These are phyloP conservation scores for Camellia lanceoleosa DNA, from an alignment of 148 eudicot genomes.

Conservation along the genomic window DNA sequence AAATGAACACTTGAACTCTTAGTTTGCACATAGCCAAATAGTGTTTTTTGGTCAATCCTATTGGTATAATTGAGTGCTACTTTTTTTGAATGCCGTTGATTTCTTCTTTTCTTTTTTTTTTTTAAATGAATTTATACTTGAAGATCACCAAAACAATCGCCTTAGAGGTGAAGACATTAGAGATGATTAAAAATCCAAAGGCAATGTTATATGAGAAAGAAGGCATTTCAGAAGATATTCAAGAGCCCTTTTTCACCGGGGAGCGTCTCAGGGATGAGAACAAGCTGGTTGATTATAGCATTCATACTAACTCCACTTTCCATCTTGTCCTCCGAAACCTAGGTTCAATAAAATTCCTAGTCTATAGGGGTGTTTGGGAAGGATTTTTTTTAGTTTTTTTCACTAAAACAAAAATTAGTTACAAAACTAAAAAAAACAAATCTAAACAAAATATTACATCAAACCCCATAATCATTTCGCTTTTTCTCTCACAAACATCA, in stretches of 20 bases:
- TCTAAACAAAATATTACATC: too few species aligned
- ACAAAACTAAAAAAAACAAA: too few species aligned
- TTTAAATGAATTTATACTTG: conserved; percentile 26
- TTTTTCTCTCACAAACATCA: too few species aligned
- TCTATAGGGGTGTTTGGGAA: not conserved
- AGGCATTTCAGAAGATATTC: conserved; percentile 27
- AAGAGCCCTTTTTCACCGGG: conserved; percentile 13
- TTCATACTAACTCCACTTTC: conserved; percentile 27
- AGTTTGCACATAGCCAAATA: not conserved
- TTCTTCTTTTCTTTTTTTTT: not conserved
- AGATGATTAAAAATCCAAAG: conserved; percentile 19
- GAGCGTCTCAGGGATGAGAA: conserved; percentile 18
- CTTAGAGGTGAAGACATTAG: conserved; percentile 16
- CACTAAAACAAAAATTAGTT: too few species aligned
- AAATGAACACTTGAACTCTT: too few species aligned
- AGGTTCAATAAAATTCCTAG: not conserved
- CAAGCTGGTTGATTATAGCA: conserved; percentile 22
- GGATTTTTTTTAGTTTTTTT: too few species aligned
- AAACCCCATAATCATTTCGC: too few species aligned
- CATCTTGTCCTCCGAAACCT: conserved; percentile 13
- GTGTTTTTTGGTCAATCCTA: not conserved
- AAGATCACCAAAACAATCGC: conserved; percentile 14
- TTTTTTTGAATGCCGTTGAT: not conserved
- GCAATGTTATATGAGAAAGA: conserved; percentile 6
- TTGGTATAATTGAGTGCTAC: not conserved